These are phyloP conservation scores for Cyclocybe aegerita DNA, from an alignment of 768 basidiomycete species.

Conservation along the genomic window DNA sequence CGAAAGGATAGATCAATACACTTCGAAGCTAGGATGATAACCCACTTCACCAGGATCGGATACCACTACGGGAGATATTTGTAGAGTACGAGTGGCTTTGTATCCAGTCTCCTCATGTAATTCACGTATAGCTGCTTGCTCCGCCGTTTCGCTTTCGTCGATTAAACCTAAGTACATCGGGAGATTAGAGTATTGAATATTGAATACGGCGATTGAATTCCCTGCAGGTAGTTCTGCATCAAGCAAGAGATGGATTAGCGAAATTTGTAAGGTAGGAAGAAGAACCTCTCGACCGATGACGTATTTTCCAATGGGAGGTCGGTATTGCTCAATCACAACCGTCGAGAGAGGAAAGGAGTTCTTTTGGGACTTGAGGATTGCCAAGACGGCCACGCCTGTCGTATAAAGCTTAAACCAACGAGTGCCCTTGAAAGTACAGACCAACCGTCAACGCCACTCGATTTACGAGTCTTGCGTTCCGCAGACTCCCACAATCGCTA, in stretches of 20 bases:
- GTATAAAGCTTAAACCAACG: not conserved
- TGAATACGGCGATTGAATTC: slow-evolving; percentile 4
- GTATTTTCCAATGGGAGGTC: slow-evolving; percentile 79
- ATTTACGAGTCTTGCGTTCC: slow-evolving; percentile 75
- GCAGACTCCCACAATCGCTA: slow-evolving; percentile 91
- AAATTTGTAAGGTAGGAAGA: not conserved
- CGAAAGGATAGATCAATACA: slow-evolving; percentile 4
- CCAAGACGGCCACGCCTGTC: slow-evolving; percentile 81
- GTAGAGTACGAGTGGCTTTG: slow-evolving; percentile 60
- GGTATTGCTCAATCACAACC: slow-evolving; percentile 88
- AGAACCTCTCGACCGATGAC: slow-evolving; percentile 54
- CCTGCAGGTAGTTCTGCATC: slow-evolving; percentile 38
- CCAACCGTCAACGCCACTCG: slow-evolving; percentile 79
- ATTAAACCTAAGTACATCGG: slow-evolving; percentile 58
- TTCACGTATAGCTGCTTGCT: slow-evolving; percentile 82
- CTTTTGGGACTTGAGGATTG: slow-evolving; percentile 74
- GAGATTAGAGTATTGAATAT: not conserved
- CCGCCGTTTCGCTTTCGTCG: slow-evolving; percentile 81
- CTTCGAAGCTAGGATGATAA: not conserved
- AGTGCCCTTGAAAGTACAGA: not conserved
- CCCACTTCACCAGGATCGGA: slow-evolving; percentile 63
- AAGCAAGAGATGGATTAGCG: not conserved
- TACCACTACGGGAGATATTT: slow-evolving; percentile 62
- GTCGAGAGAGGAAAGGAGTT: slow-evolving; percentile 74
- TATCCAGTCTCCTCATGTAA: slow-evolving; percentile 94